phyloP scores from a whole-genome alignment of 176 grass and related monocot species.

The Olyra latifolia region DNA sequence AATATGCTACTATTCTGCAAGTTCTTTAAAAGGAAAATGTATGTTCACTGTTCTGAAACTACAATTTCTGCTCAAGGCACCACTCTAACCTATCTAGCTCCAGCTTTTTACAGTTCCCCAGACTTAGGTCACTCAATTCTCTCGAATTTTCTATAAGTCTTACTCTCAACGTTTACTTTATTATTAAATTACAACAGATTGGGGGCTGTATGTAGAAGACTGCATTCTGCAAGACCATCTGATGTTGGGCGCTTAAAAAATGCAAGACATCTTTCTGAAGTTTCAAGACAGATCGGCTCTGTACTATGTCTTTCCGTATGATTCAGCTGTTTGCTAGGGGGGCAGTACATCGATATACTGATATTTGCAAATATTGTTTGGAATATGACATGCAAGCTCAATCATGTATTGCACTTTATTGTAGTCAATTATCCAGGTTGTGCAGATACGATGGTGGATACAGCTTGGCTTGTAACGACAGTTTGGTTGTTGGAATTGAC shows the following conservation, averaged over 20 bases:
- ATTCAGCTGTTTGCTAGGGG: background rate
- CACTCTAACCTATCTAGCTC: background rate
- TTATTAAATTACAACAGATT: background rate
- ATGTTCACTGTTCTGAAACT: too few relatives aligned
- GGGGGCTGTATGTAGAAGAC: background rate
- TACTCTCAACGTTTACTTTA: background rate
- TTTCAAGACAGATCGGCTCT: too few relatives aligned
- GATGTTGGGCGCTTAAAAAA: background rate
- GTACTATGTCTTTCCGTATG: background rate
- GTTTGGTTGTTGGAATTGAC: background rate
- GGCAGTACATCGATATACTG: background rate
- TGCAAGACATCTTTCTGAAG: background rate
- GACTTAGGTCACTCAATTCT: background rate
- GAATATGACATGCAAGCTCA: too few relatives aligned
- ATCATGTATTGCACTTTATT: background rate
- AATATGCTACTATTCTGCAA: background rate
- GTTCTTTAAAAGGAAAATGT: background rate
- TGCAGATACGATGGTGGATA: background rate
- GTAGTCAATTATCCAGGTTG: background rate
- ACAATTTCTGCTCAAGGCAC: background rate
- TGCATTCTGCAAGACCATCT: background rate
- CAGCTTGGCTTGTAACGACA: background rate
- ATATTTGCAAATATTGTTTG: background rate
- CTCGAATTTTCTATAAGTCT: background rate
- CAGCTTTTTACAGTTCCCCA: background rate